These are phyloP conservation scores for Flaveria trinervia DNA, from an alignment of 129 eudicot genomes.

Conservation along the genomic window DNA sequence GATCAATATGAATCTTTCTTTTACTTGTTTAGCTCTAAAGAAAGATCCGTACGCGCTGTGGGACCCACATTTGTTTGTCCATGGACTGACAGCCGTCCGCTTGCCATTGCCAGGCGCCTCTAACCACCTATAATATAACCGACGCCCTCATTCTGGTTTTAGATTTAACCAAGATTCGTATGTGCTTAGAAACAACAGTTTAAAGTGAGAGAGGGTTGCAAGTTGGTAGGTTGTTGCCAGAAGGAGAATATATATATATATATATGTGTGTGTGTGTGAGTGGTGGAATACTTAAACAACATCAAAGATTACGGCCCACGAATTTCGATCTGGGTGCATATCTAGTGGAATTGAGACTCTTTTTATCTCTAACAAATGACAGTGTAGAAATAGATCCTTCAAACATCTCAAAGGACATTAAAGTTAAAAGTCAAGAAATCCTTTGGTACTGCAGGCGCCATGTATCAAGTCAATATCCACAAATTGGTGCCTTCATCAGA, in stretches of 20 bases:
- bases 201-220: neutral
- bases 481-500: constrained; percentile 17
- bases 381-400: constrained; percentile 27
- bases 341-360: constrained; percentile 19
- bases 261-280: too few species aligned
- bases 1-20: constrained; percentile 30
- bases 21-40: neutral
- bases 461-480: constrained; percentile 23
- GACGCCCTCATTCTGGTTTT: neutral
- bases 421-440: constrained; percentile 21
- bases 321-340: constrained; percentile 28
- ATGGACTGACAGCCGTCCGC: too few species aligned
- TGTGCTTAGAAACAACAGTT: neutral
- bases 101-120: too few species aligned
- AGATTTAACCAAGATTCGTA: constrained; percentile 3
- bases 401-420: constrained; percentile 17
- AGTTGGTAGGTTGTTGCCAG: constrained; percentile 10
- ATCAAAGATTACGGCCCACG: constrained; percentile 30
- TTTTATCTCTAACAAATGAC: constrained; percentile 11
- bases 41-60: neutral
- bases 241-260: constrained; percentile 5
- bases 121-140: neutral
- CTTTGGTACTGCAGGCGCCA: constrained; percentile 6
- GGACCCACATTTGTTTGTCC: too few species aligned
- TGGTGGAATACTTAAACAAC: constrained; percentile 35